Base-by-base conservation (phyloP, 2,329 filamentous ascomycete genomes). In the Huntiella omanensis region DNA sequence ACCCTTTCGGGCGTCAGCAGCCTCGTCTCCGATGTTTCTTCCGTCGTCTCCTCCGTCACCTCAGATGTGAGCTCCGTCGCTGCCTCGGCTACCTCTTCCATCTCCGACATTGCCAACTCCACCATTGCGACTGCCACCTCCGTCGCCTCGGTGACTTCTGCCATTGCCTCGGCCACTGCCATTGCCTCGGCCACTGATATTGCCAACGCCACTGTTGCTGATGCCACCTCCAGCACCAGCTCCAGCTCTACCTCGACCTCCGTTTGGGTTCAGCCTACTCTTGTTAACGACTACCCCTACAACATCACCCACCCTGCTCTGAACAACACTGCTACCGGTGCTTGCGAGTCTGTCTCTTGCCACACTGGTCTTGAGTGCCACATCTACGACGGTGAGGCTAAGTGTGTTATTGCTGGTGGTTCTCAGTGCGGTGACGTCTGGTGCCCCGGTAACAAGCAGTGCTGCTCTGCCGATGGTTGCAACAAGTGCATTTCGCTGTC, bases 281-380 rank as follows among this genome's bases (percentile, higher is more conserved):
- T 43, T 16, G 42, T 48, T 40, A 49, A 49, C 28, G 40, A 49
- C 48, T 46, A 16, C 13, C 48, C 43, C 10, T 43, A 34, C 44
- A 46, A 38, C 32, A 16, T 4, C 16, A 46, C 28, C 4, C 35
- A 43, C 13, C 48, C 48, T 13, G 39, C 40, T 3, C 6, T 46
- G 2, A 49, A 49, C 48, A 49, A 49, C 48, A 49, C 48, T 19
- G 35, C 43, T 12, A 49, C 43, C 12, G 48, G 48, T 15, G 38
- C 32, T 40, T 49, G 47, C 13, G 39, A 42, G 36, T 28, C 33
- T n/a, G 39, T 49, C 19, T 19, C 33, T 10, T 49, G 47, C 43
- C 47, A 43, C 47, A 46, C 47, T 7, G 47, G 47, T n/a, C 46
- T 40, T 16, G 47, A 49, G 39, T 49, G 47, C 39, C 47, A 49